These are phyloP conservation scores for Hypoxylon perforatum DNA, from an alignment of 495 filamentous ascomycete genomes.

Conservation along the genomic window DNA sequence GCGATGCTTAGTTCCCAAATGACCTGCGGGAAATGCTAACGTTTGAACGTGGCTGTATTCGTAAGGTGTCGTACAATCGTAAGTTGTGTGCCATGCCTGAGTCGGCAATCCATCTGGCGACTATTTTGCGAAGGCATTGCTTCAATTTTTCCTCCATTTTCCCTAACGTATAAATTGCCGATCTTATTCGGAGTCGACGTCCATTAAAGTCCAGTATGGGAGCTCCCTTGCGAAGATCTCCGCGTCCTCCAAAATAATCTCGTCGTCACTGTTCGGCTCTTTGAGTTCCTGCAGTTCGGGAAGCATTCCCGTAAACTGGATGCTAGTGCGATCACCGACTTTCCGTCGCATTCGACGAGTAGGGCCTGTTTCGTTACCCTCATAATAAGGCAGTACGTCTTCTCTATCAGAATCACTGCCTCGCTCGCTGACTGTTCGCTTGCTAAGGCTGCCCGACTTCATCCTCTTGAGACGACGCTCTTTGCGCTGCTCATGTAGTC, in stretches of 20 bases:
- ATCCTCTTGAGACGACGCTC: constrained; percentile 58
- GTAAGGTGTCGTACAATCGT: constrained; percentile 37
- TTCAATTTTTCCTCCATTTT: constrained; percentile 4
- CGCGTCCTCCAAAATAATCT: constrained; percentile 56
- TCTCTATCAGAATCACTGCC: constrained; percentile 65
- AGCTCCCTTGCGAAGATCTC: constrained; percentile 58
- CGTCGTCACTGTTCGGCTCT: constrained; percentile 61
- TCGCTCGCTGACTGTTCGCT: constrained; percentile 63
- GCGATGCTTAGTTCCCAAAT: constrained; percentile 10
- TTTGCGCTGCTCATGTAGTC: constrained; percentile 47
- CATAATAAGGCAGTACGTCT: constrained; percentile 57
- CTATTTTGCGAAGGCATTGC: constrained; percentile 11
- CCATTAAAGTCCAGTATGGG: constrained; percentile 61
- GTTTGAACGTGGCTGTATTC: constrained; percentile 12
- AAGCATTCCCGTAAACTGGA: constrained; percentile 60
- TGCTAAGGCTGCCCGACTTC: constrained; percentile 64
- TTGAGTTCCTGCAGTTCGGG: constrained; percentile 63
- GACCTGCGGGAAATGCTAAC: constrained; percentile 9
- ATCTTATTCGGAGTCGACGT: constrained; percentile 58
- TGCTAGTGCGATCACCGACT: constrained; percentile 57
- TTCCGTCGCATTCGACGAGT: constrained; percentile 61
- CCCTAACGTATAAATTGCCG: constrained; percentile 34
- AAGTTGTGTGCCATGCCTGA: constrained; percentile 5
- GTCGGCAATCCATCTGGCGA: constrained; percentile 12
- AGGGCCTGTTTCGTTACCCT: constrained; percentile 54